Base-by-base conservation (phyloP, 116 monocot species). In the Iris pallida region DNA sequence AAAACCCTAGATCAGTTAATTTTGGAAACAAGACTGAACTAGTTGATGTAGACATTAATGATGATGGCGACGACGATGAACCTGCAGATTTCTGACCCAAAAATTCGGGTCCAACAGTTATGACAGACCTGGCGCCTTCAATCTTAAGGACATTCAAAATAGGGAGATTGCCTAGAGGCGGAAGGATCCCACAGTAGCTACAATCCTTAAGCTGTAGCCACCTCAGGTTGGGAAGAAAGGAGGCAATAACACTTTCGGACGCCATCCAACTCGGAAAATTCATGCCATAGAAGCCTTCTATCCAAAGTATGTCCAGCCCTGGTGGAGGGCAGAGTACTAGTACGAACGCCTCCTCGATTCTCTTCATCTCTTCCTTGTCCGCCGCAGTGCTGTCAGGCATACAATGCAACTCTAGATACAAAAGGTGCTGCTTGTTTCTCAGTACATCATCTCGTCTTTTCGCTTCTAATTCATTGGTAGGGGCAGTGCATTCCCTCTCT, bases 41-140 rank as follows among this genome's bases (percentile, higher is more conserved):
- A 43, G 4, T 43, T 61, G 61, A n/a, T n/a, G 44, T 43, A 61
- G 61, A 42, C 0, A n/a, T 42, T 61, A 14, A 13, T n/a, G 43
- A 4, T 17, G 4, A 61, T 61, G 61, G 14, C 6, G 44, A 61
- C 42, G 61, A 42, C 0, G 13, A 44, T 61, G 12, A 13, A 40
- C 20, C 59, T n/a, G n/a, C n/a, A n/a, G n/a, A n/a, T n/a, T n/a
- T n/a, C n/a, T n/a, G n/a, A n/a, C n/a, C n/a, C 44, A 61, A 43
- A 44, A 61, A 44, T 61, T 61, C 61, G 44, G 61, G 61, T 44
- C 61, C 61, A 61, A 48, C 9, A 8, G 47, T 8, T 45, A 15
- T 47, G n/a, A 13, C 61, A 13, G 42, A n/a, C n/a, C n/a, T n/a
- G n/a, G n/a, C n/a, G n/a, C n/a, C n/a, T n/a, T n/a, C n/a, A n/a